Base-by-base conservation (phyloP, 441 rosid genomes). In the Arabidopsis hybrid region DNA sequence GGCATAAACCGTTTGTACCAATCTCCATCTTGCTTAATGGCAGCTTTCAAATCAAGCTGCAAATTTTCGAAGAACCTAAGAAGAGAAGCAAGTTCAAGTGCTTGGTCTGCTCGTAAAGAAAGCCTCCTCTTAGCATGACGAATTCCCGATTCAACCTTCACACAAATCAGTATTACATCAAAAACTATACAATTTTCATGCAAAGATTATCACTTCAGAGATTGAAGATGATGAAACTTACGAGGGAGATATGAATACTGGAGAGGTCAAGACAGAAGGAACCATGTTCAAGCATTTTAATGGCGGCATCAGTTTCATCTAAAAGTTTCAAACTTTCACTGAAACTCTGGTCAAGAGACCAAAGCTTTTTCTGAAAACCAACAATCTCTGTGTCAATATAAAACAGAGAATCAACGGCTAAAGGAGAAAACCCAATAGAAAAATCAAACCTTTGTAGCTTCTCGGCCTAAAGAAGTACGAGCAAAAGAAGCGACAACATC, bases 401-500 rank as follows among this genome's bases (percentile, higher is more conserved):
- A 60, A 39, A 26, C 69, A 57, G 56, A 71, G 55, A 39, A 76
- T 42, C 46, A 3, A 29, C 7, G 8, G 14, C 5, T 47, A 38
- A 31, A 29, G 6, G 6, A 34, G 8, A 40, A 16, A 9, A 26
- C 32, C 56, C 9, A 39, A 18, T 1, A 10, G 5, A 47, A 14
- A 29, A 3, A n/a, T 17, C 57, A 38, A 49, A 83, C 97, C 86
- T 87, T 84, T 16, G 85, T 74, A 65, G 92, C 92, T 79, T 87
- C 79, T 38, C 92, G 97, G 50, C 95, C 99, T 63, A 85, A 74
- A 31, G 93, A 82, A 49, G 97, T 87, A 47, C 84, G 84, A 64
- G 97, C 96, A 57, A 89, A 95, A 67, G 91, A 86, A 69, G 97
- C 75, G 58, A 95, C 97, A 34, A 83, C 84, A 38, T 91, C 87